Evolutionary conservation across 768 basidiomycete species (phyloP), one percentile per base, ranked within the genome.

Genomic region (Psilocybe tampanensis): DNA sequence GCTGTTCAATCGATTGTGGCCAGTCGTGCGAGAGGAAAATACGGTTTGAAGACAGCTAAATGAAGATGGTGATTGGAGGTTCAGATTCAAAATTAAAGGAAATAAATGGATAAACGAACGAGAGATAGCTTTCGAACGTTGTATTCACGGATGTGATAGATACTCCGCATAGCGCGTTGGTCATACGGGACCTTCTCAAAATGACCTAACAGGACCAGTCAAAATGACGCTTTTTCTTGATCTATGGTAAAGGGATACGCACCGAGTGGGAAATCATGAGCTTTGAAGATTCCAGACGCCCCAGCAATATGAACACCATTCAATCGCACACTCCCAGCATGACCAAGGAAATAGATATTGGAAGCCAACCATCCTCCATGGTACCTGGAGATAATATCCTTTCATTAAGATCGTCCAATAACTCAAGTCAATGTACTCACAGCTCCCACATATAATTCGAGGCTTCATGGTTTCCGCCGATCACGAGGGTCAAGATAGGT

Each of bases 401-500:
- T 13, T 41, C 21, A 48, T 47, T n/a, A n/a, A n/a, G n/a, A 18
- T 45, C n/a, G 19, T 21, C 15, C 33, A 9, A 7, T 34, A n/a
- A 50, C 47, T 12, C 29, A 29, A 4, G 34, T 34, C 18, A 18
- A 15, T 26, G 1, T 5, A 76, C 90, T 72, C 66, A 94, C 92
- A 97, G 73, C 70, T 99, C 97, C 89, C 93, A 95, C 75, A 98
- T 80, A 68, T 98, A 97, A 64, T 95, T 97, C 19, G 92, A 95
- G 1, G 94, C 94, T 73, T 98, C 97, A 70, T 98, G 97, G 68
- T 98, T 98, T 8, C 97, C 97, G 15, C 97, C 97, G 66, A 98
- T 97, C 47, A 98, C 86, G 12, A 99, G 77, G 0, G 97, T 99
- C 69, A 96, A 72, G 3, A 96, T 71, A 0, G 95, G 94, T 2